Evolutionary conservation across 257 asterid species (phyloP).

Genomic region (Scutellaria baicalensis): DNA sequence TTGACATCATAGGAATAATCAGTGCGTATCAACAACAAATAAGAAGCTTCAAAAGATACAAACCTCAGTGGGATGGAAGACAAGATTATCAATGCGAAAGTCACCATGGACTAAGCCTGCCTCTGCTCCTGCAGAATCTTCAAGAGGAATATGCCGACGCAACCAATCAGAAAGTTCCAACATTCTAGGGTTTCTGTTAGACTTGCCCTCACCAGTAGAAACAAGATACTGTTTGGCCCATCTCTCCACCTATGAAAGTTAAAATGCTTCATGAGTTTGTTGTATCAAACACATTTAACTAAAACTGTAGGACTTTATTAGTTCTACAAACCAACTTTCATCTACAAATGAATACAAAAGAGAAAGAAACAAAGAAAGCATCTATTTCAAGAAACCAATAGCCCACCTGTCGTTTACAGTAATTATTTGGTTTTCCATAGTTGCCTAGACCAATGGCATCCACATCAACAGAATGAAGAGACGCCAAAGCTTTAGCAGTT

Average conservation of each 20-base stretch:
- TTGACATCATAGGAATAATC: neutral
- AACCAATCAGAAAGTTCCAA: slow-evolving; percentile 79
- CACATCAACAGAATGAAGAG: slow-evolving; percentile 77
- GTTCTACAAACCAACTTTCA: neutral
- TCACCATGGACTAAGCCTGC: slow-evolving; percentile 97
- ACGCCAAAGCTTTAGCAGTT: slow-evolving; percentile 77
- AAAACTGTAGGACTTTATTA: neutral
- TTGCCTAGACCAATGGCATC: slow-evolving; percentile 63
- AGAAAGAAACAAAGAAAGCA: neutral
- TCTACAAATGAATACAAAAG: neutral
- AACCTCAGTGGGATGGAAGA: slow-evolving; percentile 96
- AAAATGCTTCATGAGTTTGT: slow-evolving; percentile 4
- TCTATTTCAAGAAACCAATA: neutral
- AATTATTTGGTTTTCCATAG: slow-evolving; percentile 67
- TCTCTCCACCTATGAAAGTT: slow-evolving; percentile 70
- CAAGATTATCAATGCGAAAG: slow-evolving; percentile 90
- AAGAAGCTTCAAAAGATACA: slow-evolving; percentile 6
- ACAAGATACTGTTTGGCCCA: slow-evolving; percentile 88
- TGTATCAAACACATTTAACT: neutral
- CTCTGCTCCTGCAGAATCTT: slow-evolving; percentile 81
- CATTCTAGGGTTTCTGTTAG: slow-evolving; percentile 82
- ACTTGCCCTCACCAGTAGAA: slow-evolving; percentile 86
- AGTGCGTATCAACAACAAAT: neutral
- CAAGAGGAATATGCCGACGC: slow-evolving; percentile 69
- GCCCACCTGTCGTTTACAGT: slow-evolving; percentile 88